These are phyloP conservation scores for Pseudocercospora cruenta DNA, from an alignment of 2,329 filamentous ascomycete genomes.

Conservation along the genomic window DNA sequence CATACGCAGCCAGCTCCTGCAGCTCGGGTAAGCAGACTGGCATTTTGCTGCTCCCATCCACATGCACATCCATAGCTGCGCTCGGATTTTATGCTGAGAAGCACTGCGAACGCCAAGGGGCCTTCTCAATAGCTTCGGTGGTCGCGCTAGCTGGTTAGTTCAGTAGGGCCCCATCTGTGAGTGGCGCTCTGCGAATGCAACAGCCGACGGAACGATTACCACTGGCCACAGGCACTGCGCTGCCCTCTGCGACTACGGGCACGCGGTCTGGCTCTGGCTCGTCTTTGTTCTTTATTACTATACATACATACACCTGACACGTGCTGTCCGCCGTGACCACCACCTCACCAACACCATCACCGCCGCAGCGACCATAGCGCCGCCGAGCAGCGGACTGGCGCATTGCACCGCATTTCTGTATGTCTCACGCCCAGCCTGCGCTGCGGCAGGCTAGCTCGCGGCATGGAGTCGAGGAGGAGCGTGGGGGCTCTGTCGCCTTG, in stretches of 20 bases:
- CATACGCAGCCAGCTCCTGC: slow-evolving; percentile 2
- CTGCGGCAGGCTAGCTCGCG: slow-evolving; percentile 27
- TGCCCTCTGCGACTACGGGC: neutral
- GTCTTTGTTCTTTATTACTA: neutral
- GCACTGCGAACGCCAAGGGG: slow-evolving; percentile 4
- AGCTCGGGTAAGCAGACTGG: neutral
- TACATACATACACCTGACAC: slow-evolving; percentile 14
- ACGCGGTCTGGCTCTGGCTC: neutral
- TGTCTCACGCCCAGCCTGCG: slow-evolving; percentile 29
- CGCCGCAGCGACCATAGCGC: neutral
- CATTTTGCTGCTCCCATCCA: neutral
- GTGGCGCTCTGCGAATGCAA: slow-evolving; percentile 9
- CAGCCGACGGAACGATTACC: neutral
- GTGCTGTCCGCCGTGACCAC: slow-evolving; percentile 11
- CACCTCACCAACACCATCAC: neutral
- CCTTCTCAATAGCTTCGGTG: slow-evolving; percentile 3
- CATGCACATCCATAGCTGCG: slow-evolving; percentile 3
- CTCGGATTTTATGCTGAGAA: neutral
- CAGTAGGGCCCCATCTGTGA: neutral
- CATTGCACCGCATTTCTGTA: slow-evolving; percentile 17
- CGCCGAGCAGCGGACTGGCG: slow-evolving; percentile 1
- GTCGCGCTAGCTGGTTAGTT: neutral
- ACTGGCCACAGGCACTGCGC: neutral
- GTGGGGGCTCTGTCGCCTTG: slow-evolving; percentile 24
- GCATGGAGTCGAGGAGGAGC: slow-evolving; percentile 25